Evolutionary conservation across 1,139 yeast genomes (phyloP), one percentile per base, ranked within the genome.

Genomic region (Debaryomyces nepalensis): DNA sequence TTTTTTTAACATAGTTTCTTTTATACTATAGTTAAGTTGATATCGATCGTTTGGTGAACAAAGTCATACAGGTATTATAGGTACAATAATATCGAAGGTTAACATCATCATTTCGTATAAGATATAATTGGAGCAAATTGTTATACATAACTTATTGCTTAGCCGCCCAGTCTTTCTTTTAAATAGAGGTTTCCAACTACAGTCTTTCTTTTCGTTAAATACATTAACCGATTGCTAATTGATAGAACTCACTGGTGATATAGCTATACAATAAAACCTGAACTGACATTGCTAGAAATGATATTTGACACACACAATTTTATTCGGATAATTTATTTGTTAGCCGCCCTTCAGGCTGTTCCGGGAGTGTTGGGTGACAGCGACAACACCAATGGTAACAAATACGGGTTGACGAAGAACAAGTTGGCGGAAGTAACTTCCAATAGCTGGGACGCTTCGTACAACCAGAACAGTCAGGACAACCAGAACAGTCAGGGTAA

Each of bases 191-290:
- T 30, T 42, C 45, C 43, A 42, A 42, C 45, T 42, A 39, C 43
- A 42, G 45, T 42, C 45, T 42, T 42, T 42, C 45, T 42, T 42
- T 39, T 21, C 42, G 24, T 20, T 20, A 20, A 31, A 11, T 11
- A 31, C 11, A 24, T 19, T 19, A 31, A 31, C 34, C 29, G 24
- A 34, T 24, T 30, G 31, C 14, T 24, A 31, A 19, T 19, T 15
- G 24, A 31, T 19, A 31, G 26, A 6, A 19, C 18, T 9, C 11
- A 10, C 18, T 31, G 16, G 24, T 12, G 34, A 16, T 31, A 8
- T 19, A 19, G 10, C 20, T 31, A 29, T 29, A 21, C 21, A 29
- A 15, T 29, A 29, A 29, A 14, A 16, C 4, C 32, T 8, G 18
- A 29, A 29, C 32, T 11, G 4, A 15, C 12, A 16, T 27, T 16